Percentiles rank a stretch among this genome's conserved stretches.
These are phyloP conservation scores for Schoenoplectus triqueter DNA, from an alignment of 202 grass and related monocot species.

Conservation along the genomic window DNA sequence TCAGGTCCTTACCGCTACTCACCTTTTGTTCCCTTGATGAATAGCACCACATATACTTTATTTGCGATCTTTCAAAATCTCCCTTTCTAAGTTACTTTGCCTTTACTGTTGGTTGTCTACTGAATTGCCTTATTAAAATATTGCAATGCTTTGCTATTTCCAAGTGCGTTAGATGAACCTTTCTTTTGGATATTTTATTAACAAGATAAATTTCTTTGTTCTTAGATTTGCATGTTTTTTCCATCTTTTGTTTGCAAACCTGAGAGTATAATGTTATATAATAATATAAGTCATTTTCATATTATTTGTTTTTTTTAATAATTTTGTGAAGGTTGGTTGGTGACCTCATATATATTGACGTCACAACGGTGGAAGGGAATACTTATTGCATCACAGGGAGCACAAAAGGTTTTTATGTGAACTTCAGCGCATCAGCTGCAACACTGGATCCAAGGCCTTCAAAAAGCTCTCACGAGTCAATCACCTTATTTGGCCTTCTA, in stretches of 20 bases:
- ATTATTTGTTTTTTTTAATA: constrained; percentile 5
- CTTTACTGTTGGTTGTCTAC: background rate
- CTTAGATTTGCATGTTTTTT: background rate
- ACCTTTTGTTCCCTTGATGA: background rate
- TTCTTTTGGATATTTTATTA: background rate
- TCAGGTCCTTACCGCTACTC: background rate
- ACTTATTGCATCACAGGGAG: constrained; percentile 88
- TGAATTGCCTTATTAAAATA: background rate
- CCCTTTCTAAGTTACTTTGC: background rate
- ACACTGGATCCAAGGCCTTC: constrained; percentile 76
- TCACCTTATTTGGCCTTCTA: constrained; percentile 74
- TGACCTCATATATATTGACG: constrained; percentile 95
- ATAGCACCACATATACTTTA: too few species aligned
- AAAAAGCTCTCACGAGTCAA: constrained; percentile 75
- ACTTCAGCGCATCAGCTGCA: constrained; percentile 56
- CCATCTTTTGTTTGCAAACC: background rate
- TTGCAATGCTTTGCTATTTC: background rate
- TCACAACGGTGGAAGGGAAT: constrained; percentile 84
- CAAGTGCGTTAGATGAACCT: background rate
- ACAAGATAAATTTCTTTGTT: background rate
- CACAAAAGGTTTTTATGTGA: constrained; percentile 91
- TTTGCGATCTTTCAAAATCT: background rate
- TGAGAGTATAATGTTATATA: background rate
- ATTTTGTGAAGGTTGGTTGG: constrained; percentile 62
- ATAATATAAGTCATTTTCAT: too few species aligned